These are phyloP conservation scores for Pleurotus platypus DNA, from an alignment of 768 basidiomycete species.

Conservation along the genomic window DNA sequence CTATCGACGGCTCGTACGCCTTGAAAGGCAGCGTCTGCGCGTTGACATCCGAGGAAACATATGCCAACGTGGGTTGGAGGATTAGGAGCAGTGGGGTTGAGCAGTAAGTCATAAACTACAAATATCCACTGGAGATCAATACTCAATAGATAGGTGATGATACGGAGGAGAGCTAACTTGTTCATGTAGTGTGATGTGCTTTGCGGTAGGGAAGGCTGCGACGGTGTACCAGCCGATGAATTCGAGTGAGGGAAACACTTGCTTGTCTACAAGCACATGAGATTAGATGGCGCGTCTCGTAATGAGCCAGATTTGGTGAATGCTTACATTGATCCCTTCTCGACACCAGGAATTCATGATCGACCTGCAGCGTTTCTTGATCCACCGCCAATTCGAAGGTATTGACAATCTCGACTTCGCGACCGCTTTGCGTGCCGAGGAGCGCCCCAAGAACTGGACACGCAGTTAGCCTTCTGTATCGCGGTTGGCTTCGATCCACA, in stretches of 20 bases:
- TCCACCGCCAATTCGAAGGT: constrained; percentile 86
- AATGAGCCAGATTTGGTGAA: background rate
- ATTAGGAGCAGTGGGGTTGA: constrained; percentile 88
- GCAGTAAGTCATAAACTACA: constrained; percentile 78
- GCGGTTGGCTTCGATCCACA: background rate
- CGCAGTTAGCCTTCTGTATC: background rate
- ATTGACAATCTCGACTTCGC: constrained; percentile 96
- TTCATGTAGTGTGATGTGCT: constrained; percentile 80
- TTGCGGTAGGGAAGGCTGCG: constrained; percentile 65
- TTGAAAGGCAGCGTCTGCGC: constrained; percentile 82
- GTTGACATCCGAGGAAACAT: constrained; percentile 47
- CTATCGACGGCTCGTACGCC: constrained; percentile 90
- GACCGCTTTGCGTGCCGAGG: constrained; percentile 89
- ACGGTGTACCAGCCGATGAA: constrained; percentile 98
- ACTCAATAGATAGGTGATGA: background rate
- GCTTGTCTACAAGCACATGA: constrained; percentile 66
- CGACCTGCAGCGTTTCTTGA: constrained; percentile 55
- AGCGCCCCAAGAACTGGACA: constrained; percentile 83
- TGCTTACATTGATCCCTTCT: constrained; percentile 81
- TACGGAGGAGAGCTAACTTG: constrained; percentile 47
- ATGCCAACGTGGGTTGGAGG: constrained; percentile 52
- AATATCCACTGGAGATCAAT: background rate
- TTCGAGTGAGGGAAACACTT: constrained; percentile 96
- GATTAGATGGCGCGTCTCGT: background rate
- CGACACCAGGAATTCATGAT: constrained; percentile 78